phyloP scores from a whole-genome alignment of 192 early-diverging fungal species.

The Entophlyctis helioformis region DNA sequence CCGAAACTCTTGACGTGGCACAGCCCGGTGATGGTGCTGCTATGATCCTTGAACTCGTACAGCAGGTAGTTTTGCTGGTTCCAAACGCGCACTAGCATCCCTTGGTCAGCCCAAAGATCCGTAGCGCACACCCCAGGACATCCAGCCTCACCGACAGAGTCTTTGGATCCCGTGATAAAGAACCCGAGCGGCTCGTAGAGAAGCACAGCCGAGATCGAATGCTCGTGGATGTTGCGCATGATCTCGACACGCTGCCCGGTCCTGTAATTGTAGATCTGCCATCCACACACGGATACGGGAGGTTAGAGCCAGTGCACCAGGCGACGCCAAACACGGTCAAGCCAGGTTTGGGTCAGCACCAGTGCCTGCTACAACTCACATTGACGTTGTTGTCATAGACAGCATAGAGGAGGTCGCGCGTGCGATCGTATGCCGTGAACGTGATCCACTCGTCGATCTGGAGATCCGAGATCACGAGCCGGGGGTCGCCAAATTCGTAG shows the following conservation, averaged over 20 bases:
- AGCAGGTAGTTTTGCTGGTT: constrained; percentile 24
- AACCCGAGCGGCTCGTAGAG: constrained; percentile 23
- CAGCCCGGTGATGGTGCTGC: constrained; percentile 32
- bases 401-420: constrained; percentile 22
- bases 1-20: too few species aligned
- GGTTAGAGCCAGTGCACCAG: background rate
- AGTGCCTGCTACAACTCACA: constrained; percentile 14
- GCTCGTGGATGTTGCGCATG: constrained; percentile 23
- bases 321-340: background rate
- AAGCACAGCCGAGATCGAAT: constrained; percentile 30
- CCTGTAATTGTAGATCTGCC: constrained; percentile 33
- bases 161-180: constrained; percentile 36
- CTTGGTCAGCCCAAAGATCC: too few species aligned
- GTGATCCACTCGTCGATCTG: constrained; percentile 32
- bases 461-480: constrained; percentile 29
- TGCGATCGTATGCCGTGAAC: constrained; percentile 9
- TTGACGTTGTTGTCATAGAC: constrained; percentile 25
- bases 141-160: too few species aligned
- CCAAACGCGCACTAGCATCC: constrained; percentile 46
- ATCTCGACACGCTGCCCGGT: constrained; percentile 24
- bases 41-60: constrained; percentile 24
- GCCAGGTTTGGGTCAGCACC: too few species aligned
- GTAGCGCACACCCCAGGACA: too few species aligned
- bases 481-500: constrained; percentile 15
- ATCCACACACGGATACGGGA: background rate